phyloP scores from a whole-genome alignment of 257 asterid species.

The Oldenlandia corymbosa region DNA sequence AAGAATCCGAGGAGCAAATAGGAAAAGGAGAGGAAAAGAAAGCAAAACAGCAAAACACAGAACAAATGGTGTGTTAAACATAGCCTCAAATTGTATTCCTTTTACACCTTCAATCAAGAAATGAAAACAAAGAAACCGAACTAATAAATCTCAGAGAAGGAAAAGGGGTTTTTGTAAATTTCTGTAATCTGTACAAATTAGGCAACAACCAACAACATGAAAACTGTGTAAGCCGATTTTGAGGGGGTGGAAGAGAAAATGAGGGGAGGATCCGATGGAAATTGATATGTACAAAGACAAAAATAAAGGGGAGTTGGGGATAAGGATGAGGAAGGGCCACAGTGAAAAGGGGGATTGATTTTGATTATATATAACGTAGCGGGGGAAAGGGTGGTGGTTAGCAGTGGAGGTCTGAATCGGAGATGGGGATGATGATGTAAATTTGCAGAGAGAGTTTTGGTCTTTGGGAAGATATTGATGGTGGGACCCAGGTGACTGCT shows the following conservation, averaged over 20 bases:
- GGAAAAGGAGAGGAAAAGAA: slow-evolving; percentile 50
- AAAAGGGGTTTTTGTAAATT: neutral
- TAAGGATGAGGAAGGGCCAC: too few species aligned
- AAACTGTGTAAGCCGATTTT: neutral
- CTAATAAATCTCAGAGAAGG: too few species aligned
- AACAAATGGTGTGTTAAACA: slow-evolving; percentile 42
- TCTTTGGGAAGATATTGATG: neutral
- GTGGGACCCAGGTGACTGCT: too few species aligned
- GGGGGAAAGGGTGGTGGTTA: too few species aligned
- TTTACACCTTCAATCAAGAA: too few species aligned
- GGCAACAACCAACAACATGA: neutral
- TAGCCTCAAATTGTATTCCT: slow-evolving; percentile 16
- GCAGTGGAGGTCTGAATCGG: neutral
- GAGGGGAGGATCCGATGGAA: neutral
- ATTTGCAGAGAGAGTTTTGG: neutral
- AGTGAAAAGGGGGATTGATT: too few species aligned
- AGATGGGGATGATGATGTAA: neutral
- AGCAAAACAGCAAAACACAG: slow-evolving; percentile 37
- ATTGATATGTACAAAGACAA: too few species aligned
- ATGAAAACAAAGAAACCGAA: neutral
- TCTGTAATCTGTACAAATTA: neutral
- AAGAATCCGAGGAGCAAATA: slow-evolving; percentile 39
- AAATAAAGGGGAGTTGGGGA: too few species aligned
- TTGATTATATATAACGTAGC: too few species aligned
- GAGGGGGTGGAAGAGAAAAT: neutral